A percentile compares a stretch with the other conserved stretches of the same genome.
phyloP scores from a whole-genome alignment of 768 basidiomycete species.

The Fistulinella prunicolor region DNA sequence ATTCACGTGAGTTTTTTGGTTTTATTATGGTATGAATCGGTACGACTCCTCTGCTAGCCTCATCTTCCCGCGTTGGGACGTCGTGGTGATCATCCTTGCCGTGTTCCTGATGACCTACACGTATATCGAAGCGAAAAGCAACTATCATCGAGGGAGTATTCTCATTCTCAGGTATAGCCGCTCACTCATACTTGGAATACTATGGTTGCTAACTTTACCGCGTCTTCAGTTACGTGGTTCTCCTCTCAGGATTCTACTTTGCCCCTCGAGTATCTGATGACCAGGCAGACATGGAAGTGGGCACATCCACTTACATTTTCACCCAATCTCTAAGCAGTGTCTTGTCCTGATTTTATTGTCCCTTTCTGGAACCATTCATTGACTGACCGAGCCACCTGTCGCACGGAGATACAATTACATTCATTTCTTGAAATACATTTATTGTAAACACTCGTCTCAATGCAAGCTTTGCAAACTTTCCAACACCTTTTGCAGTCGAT shows the following conservation, averaged over 20 bases:
- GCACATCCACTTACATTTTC: conserved; percentile 1
- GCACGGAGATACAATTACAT: conserved; percentile 18
- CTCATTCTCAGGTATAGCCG: conserved; percentile 80
- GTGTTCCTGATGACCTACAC: conserved; percentile 99
- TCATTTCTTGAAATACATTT: conserved; percentile 15
- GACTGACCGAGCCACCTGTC: conserved; percentile 1
- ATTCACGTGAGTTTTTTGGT: conserved; percentile 73
- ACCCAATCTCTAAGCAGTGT: conserved; percentile 11
- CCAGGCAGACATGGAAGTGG: conserved; percentile 10
- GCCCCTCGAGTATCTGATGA: conserved; percentile 51
- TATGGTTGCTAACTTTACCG: background rate
- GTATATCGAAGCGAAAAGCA: conserved; percentile 98
- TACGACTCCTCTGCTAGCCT: conserved; percentile 49
- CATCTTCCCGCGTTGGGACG: conserved; percentile 98
- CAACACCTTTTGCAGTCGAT: conserved; percentile 37
- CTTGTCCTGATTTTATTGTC: conserved; percentile 9
- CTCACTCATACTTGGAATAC: background rate
- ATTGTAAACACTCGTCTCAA: conserved; percentile 30
- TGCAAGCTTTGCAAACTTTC: conserved; percentile 56
- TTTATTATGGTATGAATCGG: background rate
- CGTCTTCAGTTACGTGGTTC: conserved; percentile 76
- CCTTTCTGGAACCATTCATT: background rate
- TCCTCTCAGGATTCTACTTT: conserved; percentile 89
- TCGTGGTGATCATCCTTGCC: conserved; percentile 88
- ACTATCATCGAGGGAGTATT: conserved; percentile 96